phyloP scores from a whole-genome alignment of 352 stramenopile species.

The Ophiocytium majus region DNA sequence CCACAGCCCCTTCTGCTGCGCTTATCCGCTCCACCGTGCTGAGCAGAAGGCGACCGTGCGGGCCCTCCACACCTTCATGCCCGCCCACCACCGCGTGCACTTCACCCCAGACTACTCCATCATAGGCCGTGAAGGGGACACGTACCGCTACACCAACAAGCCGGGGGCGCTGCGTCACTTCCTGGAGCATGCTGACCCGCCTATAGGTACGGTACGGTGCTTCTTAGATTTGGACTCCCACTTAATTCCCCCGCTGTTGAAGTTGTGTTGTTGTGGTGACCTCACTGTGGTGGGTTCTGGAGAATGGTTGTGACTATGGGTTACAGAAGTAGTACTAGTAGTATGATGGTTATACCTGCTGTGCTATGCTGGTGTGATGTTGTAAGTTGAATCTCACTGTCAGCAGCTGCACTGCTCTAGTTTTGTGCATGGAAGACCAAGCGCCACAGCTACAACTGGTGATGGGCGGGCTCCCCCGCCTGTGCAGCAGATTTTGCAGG shows the following conservation, averaged over 20 bases:
- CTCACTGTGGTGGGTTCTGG: not conserved
- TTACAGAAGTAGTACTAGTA: not conserved
- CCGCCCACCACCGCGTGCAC: constrained; percentile 64
- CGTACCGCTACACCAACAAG: constrained; percentile 23
- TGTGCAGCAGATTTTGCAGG: no score
- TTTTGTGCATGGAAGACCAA: no score
- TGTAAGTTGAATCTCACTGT: no score
- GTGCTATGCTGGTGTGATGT: no score
- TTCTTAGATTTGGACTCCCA: no score
- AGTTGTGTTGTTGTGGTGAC: not conserved
- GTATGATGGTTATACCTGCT: not conserved
- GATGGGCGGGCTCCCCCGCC: no score
- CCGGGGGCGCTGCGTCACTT: constrained; percentile 10
- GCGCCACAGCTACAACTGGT: no score
- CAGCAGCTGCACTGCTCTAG: no score
- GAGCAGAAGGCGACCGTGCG: not conserved
- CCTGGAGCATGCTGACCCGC: not conserved
- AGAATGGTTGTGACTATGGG: not conserved
- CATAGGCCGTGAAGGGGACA: not conserved
- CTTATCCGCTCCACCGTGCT: no score
- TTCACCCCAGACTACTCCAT: constrained; percentile 65
- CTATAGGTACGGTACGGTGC: not conserved
- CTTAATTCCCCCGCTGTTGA: no score
- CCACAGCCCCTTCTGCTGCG: no score
- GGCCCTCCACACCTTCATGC: constrained; percentile 14